Evolutionary conservation across 805 yeast species (phyloP), one percentile per base, ranked within the genome.

Genomic region (Myxozyma vanderwaltii): DNA sequence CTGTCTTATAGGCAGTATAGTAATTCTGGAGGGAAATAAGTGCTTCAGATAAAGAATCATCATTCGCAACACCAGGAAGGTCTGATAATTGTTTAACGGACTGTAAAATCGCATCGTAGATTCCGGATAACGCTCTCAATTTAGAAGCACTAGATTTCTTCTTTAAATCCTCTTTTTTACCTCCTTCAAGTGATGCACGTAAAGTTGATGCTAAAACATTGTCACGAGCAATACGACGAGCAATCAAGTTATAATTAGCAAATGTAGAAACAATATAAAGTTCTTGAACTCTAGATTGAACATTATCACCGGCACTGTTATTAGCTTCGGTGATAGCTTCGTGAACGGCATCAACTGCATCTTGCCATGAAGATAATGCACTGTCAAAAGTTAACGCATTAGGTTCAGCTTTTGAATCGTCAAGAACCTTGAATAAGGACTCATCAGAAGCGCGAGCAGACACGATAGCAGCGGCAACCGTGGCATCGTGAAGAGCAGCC

Each of bases 31-130:
- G 74, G 15, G 78, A 66, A 12, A 76, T 78, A 45, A 94, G 76
- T 7, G 86, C 81, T 5, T 75, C 74, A 62, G 76, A 71, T 55
- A 92, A 77, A 23, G 80, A 85, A 54, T 88, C 94, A 70, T 90
- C 96, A 54, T 89, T 88, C 69, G 87, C 84, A 19, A 92, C 96
- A 78, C 98, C 98, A 0, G 97, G 97, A 52, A 94, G 79, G 61
- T 90, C 96, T 68, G 81, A 77, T 47, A 90, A 74, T 64, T 86
- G 86, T 2, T 73, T 74, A 36, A 86, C 70, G 17, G 87, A 83
- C 48, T 78, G 75, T 12, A 79, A 71, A 39, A 89, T 78, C 7
- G 79, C 75, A 23, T 80, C 82, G 59, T 77, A 79, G 24, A 86
- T 70, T 58, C 85, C 78, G 41, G 79, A 69, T 4, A 75, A 70